phyloP scores from a whole-genome alignment of 1,139 yeast genomes.

The Saccharomycopsis hybrid region DNA sequence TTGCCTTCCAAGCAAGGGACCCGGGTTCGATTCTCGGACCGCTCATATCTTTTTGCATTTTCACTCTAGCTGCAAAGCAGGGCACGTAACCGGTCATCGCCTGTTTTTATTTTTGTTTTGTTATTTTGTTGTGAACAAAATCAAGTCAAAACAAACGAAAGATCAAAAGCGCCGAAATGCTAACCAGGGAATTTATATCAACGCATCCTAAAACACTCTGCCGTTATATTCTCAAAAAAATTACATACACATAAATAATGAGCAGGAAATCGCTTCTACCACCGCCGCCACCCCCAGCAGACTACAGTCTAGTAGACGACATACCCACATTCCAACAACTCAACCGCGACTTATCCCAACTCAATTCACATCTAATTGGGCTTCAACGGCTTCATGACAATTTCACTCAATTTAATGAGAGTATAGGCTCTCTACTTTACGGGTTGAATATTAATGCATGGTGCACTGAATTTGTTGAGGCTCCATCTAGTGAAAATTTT shows the following conservation, averaged over 20 bases:
- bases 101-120: too few relatives aligned
- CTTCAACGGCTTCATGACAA: conserved; percentile 18
- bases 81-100: too few relatives aligned
- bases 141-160: too few relatives aligned
- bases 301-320: conserved; percentile 14
- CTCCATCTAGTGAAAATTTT: conserved; percentile 18
- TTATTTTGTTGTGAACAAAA: too few relatives aligned
- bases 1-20: conserved; percentile 20
- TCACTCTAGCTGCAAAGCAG: too few relatives aligned
- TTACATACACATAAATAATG: too few relatives aligned
- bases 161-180: too few relatives aligned
- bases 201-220: too few relatives aligned
- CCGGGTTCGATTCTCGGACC: conserved; percentile 20
- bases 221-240: too few relatives aligned
- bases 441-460: conserved; percentile 21
- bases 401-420: conserved; percentile 19
- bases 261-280: neutral
- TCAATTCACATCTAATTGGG: conserved; percentile 7
- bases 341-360: neutral
- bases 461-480: conserved; percentile 21
- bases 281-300: neutral
- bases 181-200: too few relatives aligned
- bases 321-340: conserved; percentile 4
- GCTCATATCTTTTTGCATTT: conserved; percentile 10
- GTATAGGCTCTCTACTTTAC: conserved; percentile 17